phyloP scores from a whole-genome alignment of 176 grass and related monocot species.

The Oryza nivara region DNA sequence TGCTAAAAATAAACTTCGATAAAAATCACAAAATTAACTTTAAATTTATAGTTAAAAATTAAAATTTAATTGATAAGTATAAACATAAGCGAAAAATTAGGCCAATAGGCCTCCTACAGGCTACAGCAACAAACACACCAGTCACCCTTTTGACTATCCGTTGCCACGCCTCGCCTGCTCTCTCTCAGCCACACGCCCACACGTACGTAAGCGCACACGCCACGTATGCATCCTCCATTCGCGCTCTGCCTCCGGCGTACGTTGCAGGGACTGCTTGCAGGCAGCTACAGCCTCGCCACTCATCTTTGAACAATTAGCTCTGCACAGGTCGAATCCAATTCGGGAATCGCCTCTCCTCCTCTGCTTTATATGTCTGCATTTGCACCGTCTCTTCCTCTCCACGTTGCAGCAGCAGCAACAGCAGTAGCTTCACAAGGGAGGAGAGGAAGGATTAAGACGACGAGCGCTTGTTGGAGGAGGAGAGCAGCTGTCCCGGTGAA shows the following conservation, averaged over 20 bases:
- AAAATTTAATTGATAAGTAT: too few relatives aligned
- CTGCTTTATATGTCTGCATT: neutral
- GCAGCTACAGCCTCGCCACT: neutral
- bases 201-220: neutral
- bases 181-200: neutral
- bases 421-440: neutral
- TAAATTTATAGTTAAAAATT: too few relatives aligned
- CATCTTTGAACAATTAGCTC: neutral
- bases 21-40: too few relatives aligned
- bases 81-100: too few relatives aligned
- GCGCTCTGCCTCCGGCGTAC: too few relatives aligned
- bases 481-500: neutral
- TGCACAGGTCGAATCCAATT: constrained; percentile 24
- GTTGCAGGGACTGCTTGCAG: neutral
- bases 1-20: too few relatives aligned
- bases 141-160: neutral
- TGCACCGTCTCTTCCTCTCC: neutral
- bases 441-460: neutral
- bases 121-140: neutral
- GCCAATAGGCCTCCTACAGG: neutral
- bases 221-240: neutral
- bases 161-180: neutral
- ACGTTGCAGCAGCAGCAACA: neutral
- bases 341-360: neutral
- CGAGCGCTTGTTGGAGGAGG: neutral